These are phyloP conservation scores for Epichloe sp. DNA, from an alignment of 2,329 filamentous ascomycete genomes.

Conservation along the genomic window DNA sequence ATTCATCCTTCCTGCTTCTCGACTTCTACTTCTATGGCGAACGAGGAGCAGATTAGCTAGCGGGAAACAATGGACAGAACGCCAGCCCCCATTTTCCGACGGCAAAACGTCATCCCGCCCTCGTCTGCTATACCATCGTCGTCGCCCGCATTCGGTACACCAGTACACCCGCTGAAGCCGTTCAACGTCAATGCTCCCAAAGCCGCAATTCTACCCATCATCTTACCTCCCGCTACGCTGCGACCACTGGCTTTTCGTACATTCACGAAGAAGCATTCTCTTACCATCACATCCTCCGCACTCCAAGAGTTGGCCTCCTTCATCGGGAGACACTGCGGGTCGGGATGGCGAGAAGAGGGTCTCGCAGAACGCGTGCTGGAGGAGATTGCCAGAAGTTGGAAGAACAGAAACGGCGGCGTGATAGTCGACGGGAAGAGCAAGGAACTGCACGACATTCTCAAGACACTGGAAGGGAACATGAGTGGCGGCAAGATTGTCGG, in stretches of 20 bases:
- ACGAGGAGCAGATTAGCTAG: background rate
- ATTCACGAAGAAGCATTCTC: constrained; percentile 93
- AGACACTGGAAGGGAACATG: constrained; percentile 77
- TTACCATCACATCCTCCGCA: constrained; percentile 80
- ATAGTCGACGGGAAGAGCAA: constrained; percentile 76
- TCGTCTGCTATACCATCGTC: constrained; percentile 67
- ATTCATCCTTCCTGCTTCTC: background rate
- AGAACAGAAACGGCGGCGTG: constrained; percentile 73
- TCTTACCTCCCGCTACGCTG: constrained; percentile 75
- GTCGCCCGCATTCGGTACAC: constrained; percentile 81
- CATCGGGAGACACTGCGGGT: constrained; percentile 85
- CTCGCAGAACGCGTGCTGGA: constrained; percentile 86
- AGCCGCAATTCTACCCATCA: constrained; percentile 68
- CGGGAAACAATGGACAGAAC: constrained; percentile 23
- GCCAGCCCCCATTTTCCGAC: constrained; percentile 25
- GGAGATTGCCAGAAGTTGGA: constrained; percentile 85
- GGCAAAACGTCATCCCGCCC: constrained; percentile 18
- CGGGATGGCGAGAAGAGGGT: constrained; percentile 92
- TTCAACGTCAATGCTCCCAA: constrained; percentile 40
- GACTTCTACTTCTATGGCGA: background rate
- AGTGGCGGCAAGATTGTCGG: constrained; percentile 59
- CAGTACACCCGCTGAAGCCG: constrained; percentile 62
- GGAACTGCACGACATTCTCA: constrained; percentile 69
- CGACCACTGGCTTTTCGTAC: constrained; percentile 86
- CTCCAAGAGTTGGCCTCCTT: constrained; percentile 77